phyloP scores from a whole-genome alignment of 116 monocot genomes.

The Cymodocea nodosa region DNA sequence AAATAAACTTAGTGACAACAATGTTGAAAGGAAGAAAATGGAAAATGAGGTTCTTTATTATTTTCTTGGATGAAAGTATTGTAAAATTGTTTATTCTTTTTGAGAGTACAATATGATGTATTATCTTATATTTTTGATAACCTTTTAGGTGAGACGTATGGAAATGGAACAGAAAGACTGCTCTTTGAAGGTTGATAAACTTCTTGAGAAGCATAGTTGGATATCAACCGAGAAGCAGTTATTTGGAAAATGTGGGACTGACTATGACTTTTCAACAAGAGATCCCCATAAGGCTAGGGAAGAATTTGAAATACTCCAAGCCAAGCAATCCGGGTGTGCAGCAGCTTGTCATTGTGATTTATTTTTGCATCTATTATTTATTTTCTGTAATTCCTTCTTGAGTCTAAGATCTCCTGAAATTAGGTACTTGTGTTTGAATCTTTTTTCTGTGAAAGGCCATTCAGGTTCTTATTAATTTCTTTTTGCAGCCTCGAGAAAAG shows the following conservation, averaged over 20 bases:
- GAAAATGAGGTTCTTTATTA: conserved; percentile 76
- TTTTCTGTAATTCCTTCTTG: too few species aligned
- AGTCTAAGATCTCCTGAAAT: too few species aligned
- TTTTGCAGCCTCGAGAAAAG: conserved; percentile 76
- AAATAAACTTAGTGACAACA: conserved; percentile 66
- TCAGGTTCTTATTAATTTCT: not conserved
- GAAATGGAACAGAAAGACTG: conserved; percentile 79
- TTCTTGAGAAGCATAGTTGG: conserved; percentile 87
- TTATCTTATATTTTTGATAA: not conserved
- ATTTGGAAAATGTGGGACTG: conserved; percentile 83
- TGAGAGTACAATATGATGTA: not conserved
- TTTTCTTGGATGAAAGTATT: not conserved
- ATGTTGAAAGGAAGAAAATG: conserved; percentile 77
- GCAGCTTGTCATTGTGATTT: conserved; percentile 3
- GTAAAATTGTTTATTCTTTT: not conserved
- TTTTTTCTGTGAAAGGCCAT: not conserved
- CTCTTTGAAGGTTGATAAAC: conserved; percentile 60
- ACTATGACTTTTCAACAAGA: conserved; percentile 74
- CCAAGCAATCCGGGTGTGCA: conserved; percentile 60
- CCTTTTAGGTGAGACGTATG: conserved; percentile 68
- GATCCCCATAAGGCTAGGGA: conserved; percentile 47
- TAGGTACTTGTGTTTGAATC: not conserved
- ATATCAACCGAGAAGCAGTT: conserved; percentile 78
- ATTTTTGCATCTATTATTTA: not conserved
- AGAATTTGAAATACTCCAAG: conserved; percentile 67